Conservation (phyloP, 192 early-diverging fungal species). For the Podila horticola region DNA sequence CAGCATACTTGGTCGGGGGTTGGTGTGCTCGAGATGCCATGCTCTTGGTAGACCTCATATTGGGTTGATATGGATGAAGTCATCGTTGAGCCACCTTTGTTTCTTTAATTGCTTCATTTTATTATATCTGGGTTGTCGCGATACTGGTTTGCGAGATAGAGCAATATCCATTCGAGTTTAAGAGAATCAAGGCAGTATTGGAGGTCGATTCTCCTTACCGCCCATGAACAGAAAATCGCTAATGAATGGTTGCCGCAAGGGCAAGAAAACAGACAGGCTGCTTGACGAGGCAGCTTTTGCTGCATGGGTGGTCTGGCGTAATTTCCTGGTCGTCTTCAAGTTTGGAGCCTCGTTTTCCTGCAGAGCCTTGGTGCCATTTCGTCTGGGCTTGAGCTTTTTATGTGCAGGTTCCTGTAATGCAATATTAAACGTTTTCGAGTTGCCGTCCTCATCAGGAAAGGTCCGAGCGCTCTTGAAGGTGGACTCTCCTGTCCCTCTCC, state of each 20-base stretch:
- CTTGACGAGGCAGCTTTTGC: not conserved
- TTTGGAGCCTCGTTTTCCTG: conserved; percentile 3
- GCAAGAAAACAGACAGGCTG: not conserved
- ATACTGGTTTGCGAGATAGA: no score
- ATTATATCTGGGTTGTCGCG: no score
- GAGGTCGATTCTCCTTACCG: conserved; percentile 9
- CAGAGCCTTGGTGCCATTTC: conserved; percentile 6
- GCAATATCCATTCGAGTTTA: no score
- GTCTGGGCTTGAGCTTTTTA: conserved; percentile 1
- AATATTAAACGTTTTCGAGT: no score
- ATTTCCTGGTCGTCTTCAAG: not conserved
- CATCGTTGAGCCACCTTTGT: no score
- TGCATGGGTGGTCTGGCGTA: not conserved
- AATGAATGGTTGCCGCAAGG: conserved; percentile 4
- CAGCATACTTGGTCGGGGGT: no score
- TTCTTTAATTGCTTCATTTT: no score
- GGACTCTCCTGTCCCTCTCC: not conserved
- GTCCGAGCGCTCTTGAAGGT: conserved; percentile 4
- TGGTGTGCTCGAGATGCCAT: no score
- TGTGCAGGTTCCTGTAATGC: conserved; percentile 1
- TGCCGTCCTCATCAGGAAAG: not conserved
- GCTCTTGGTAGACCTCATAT: no score
- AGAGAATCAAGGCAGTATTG: conserved; percentile 6
- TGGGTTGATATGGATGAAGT: no score
- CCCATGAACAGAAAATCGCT: conserved; percentile 5